phyloP scores from a whole-genome alignment of 192 early-diverging fungal species.

The Coemansia sp. region DNA sequence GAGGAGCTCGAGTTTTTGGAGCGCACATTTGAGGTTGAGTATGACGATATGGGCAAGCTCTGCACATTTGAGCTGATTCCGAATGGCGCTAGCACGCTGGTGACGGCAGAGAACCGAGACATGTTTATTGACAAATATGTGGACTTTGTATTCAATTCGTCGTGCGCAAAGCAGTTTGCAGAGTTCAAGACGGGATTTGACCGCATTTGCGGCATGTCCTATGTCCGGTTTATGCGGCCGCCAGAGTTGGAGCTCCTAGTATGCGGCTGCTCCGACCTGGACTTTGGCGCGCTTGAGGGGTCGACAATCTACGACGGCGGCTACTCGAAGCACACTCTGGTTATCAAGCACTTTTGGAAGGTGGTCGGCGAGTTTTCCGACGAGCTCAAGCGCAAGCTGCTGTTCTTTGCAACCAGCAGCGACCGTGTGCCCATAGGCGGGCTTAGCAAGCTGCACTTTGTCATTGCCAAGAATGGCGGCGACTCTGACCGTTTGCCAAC shows the following conservation, averaged over 20 bases:
- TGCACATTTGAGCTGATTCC: constrained; percentile 63
- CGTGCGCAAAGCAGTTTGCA: constrained; percentile 64
- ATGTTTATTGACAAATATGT: constrained; percentile 80
- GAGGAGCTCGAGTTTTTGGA: constrained; percentile 72
- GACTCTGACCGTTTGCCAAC: constrained; percentile 86
- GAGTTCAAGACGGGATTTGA: constrained; percentile 84
- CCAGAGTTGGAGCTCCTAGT: constrained; percentile 88
- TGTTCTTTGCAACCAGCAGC: constrained; percentile 88
- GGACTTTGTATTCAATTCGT: constrained; percentile 71
- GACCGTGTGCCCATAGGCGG: constrained; percentile 90
- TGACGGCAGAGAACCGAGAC: constrained; percentile 70
- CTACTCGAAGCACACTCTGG: constrained; percentile 57
- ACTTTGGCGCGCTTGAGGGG: constrained; percentile 74
- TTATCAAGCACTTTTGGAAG: constrained; percentile 82
- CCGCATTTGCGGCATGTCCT: constrained; percentile 42
- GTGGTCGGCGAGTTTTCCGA: constrained; percentile 76
- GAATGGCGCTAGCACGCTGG: constrained; percentile 56
- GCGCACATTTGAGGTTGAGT: constrained; percentile 77
- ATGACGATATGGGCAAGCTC: constrained; percentile 60
- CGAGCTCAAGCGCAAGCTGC: constrained; percentile 79
- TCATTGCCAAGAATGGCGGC: constrained; percentile 79
- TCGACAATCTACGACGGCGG: constrained; percentile 85
- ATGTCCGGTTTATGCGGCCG: constrained; percentile 68
- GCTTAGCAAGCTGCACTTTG: constrained; percentile 76
- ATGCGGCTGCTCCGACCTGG: constrained; percentile 78